Percentiles rank a stretch among this genome's conserved stretches.
These are phyloP conservation scores for Immersiporthe knoxdaviesiana DNA, from an alignment of 2,329 filamentous ascomycete genomes.

Conservation along the genomic window DNA sequence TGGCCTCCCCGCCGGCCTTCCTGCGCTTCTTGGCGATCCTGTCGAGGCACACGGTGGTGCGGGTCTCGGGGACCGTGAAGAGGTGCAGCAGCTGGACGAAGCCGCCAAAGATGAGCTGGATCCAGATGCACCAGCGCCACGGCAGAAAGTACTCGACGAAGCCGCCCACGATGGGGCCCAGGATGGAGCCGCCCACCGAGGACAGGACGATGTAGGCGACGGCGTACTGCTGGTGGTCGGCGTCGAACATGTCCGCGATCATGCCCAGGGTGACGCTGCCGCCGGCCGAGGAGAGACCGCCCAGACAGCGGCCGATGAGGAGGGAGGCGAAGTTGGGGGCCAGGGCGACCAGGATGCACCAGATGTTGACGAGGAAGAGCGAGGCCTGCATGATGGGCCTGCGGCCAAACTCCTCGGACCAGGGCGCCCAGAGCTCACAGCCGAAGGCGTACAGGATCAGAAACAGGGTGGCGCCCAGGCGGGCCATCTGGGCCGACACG, in stretches of 20 bases:
- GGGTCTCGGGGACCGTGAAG: slow-evolving; percentile 75
- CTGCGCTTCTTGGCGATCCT: slow-evolving; percentile 75
- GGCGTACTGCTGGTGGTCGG: slow-evolving; percentile 73
- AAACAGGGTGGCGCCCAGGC: slow-evolving; percentile 77
- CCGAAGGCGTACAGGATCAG: slow-evolving; percentile 81
- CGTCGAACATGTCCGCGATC: slow-evolving; percentile 75
- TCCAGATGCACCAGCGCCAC: slow-evolving; percentile 78
- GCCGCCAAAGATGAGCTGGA: slow-evolving; percentile 78
- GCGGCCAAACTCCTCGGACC: slow-evolving; percentile 81
- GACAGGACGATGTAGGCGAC: slow-evolving; percentile 79
- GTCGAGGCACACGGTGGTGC: slow-evolving; percentile 77
- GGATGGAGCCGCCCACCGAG: slow-evolving; percentile 75
- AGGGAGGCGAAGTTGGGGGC: slow-evolving; percentile 74
- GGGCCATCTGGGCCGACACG: slow-evolving; percentile 69
- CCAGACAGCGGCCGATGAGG: slow-evolving; percentile 70
- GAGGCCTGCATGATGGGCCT: slow-evolving; percentile 75
- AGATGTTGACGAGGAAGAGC: slow-evolving; percentile 77
- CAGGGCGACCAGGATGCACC: slow-evolving; percentile 71
- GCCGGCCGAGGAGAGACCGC: slow-evolving; percentile 71
- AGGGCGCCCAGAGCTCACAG: slow-evolving; percentile 86
- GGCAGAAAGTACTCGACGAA: slow-evolving; percentile 69
- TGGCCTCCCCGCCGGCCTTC: slow-evolving; percentile 58
- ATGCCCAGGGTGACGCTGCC: slow-evolving; percentile 75
- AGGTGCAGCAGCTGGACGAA: slow-evolving; percentile 70
- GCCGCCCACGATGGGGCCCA: slow-evolving; percentile 78